Evolutionary conservation across 2,329 filamentous ascomycete species (phyloP).

Genomic region (Didymella glomerata): DNA sequence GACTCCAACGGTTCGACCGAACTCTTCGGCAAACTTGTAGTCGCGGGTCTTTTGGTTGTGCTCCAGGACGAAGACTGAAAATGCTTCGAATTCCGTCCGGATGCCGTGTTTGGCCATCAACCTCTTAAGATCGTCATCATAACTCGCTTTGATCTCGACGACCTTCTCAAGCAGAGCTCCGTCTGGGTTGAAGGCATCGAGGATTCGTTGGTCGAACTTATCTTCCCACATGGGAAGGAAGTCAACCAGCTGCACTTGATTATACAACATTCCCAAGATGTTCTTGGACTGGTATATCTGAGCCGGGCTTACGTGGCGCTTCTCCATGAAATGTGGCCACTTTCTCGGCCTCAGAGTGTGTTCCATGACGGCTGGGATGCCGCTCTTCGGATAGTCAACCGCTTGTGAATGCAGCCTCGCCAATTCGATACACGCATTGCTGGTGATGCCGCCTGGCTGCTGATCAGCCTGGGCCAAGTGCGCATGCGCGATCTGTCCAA

Average conservation of each 20-base stretch:
- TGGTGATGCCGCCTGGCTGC: conserved; percentile 68
- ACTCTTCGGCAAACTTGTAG: conserved; percentile 87
- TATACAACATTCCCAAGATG: conserved; percentile 83
- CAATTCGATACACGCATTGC: conserved; percentile 72
- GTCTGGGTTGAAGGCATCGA: conserved; percentile 67
- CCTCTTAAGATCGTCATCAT: conserved; percentile 78
- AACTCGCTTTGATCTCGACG: conserved; percentile 73
- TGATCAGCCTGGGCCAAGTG: conserved; percentile 82
- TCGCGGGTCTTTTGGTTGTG: conserved; percentile 76
- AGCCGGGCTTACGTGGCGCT: conserved; percentile 57
- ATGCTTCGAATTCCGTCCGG: conserved; percentile 88
- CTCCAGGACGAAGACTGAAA: conserved; percentile 82
- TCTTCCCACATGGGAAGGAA: conserved; percentile 77
- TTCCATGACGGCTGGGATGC: conserved; percentile 75
- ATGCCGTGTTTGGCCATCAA: conserved; percentile 88
- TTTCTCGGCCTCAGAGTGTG: conserved; percentile 65
- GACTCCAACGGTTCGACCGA: conserved; percentile 71
- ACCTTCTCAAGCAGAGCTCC: conserved; percentile 66
- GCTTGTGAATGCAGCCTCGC: conserved; percentile 86
- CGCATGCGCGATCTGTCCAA: conserved; percentile 80
- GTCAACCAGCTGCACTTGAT: conserved; percentile 72
- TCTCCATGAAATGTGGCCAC: conserved; percentile 93
- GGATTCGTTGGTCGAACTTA: conserved; percentile 78
- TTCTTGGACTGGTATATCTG: conserved; percentile 71
- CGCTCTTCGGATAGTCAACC: conserved; percentile 94